A percentile compares a stretch with the other conserved stretches of the same genome.
Conservation (phyloP, 345 rosid species). For the Rhizophora apiculata region DNA sequence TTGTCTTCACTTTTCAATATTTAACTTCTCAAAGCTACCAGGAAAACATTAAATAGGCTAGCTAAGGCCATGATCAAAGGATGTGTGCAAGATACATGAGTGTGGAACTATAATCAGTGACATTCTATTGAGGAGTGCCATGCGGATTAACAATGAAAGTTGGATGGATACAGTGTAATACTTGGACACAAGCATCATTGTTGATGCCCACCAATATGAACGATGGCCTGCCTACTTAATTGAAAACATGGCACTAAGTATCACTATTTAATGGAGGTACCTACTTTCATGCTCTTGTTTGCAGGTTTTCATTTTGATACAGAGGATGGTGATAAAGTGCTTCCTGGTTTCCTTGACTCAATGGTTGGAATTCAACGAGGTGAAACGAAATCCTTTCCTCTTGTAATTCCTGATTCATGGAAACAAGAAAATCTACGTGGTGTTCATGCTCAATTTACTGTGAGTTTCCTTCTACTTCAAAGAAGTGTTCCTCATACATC, state of each 20-base stretch:
- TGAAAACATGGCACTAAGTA: not conserved
- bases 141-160: not conserved
- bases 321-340: constrained; percentile 71
- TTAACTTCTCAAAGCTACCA: not conserved
- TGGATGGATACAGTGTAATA: not conserved
- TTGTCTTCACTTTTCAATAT: not conserved
- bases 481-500: not conserved
- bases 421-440: constrained; percentile 78
- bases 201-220: not conserved
- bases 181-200: not conserved
- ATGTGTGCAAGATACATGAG: not conserved
- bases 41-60: not conserved
- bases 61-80: not conserved
- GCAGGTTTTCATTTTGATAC: constrained; percentile 90
- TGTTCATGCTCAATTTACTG: constrained; percentile 81
- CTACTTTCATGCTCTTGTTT: constrained; percentile 6
- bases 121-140: not conserved
- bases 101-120: not conserved
- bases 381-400: constrained; percentile 76
- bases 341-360: constrained; percentile 82
- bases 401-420: constrained; percentile 86
- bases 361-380: constrained; percentile 65
- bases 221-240: too few species aligned
- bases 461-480: constrained; percentile 42
- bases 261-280: too few species aligned